These are phyloP conservation scores for Przewalskia tangutica DNA, from an alignment of 257 asterid species.

Conservation along the genomic window DNA sequence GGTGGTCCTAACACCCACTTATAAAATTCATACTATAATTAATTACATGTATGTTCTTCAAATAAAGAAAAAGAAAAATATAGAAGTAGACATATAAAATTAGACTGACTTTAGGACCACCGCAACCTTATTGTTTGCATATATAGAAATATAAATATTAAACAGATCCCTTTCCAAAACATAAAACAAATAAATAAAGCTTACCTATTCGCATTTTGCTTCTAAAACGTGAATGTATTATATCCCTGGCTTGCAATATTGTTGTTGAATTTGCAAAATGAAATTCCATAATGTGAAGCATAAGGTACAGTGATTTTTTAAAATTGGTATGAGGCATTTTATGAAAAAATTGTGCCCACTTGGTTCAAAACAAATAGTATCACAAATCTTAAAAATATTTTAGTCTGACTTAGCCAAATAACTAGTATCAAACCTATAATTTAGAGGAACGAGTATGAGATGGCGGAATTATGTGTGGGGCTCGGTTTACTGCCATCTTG, in stretches of 20 bases:
- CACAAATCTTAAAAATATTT: background rate
- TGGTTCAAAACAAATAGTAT: too few species aligned
- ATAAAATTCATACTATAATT: background rate
- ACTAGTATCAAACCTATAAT: background rate
- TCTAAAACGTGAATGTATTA: background rate
- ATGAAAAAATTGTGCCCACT: background rate
- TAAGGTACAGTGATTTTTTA: background rate
- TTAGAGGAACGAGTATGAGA: background rate
- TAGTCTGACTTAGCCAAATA: background rate
- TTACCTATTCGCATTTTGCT: background rate
- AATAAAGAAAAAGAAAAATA: background rate
- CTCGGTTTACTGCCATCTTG: background rate
- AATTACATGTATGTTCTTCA: background rate
- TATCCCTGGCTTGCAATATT: background rate
- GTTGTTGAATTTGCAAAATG: background rate
- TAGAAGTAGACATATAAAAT: background rate
- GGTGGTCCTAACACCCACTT: slow-evolving; percentile 30
- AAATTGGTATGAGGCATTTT: background rate
- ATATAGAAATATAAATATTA: background rate
- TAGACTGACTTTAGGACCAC: background rate
- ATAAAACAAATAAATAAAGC: background rate
- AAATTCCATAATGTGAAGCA: background rate
- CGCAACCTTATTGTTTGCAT: background rate
- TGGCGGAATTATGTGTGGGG: background rate
- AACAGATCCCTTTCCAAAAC: background rate